Conservation (phyloP, 2,329 filamentous ascomycete species). For the Aspergillus ibericus region DNA sequence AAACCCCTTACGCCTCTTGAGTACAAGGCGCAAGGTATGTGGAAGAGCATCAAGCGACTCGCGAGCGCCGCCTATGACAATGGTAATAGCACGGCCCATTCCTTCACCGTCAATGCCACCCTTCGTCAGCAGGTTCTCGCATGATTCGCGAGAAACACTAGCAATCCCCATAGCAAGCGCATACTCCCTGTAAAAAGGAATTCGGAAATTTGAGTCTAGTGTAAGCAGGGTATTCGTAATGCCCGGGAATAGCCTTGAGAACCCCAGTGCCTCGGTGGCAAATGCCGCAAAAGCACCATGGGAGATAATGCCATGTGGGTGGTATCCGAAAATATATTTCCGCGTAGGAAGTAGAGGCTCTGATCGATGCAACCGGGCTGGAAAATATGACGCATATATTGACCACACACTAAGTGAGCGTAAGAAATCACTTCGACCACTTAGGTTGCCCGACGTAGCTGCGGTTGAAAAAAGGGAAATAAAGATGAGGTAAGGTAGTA, state of each 20-base stretch:
- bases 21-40: slow-evolving; percentile 71
- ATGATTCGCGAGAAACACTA: slow-evolving; percentile 88
- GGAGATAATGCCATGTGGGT: slow-evolving; percentile 95
- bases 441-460: slow-evolving; percentile 71
- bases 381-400: slow-evolving; percentile 90
- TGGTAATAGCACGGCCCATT: slow-evolving; percentile 93
- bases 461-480: slow-evolving; percentile 73
- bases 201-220: slow-evolving; percentile 91
- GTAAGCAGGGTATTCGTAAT: slow-evolving; percentile 94
- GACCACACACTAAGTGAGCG: slow-evolving; percentile 77
- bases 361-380: slow-evolving; percentile 82
- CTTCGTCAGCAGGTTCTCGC: slow-evolving; percentile 79
- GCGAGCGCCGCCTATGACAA: slow-evolving; percentile 88
- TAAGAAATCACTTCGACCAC: slow-evolving; percentile 71
- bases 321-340: slow-evolving; percentile 97
- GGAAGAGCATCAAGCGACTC: slow-evolving; percentile 90
- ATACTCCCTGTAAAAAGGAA: slow-evolving; percentile 93
- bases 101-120: slow-evolving; percentile 76
- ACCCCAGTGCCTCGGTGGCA: slow-evolving; percentile 84
- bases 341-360: slow-evolving; percentile 73
- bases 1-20: slow-evolving; percentile 85
- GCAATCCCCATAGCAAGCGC: slow-evolving; percentile 83
- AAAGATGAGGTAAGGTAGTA: slow-evolving; percentile 77
- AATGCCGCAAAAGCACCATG: slow-evolving; percentile 95
- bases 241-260: slow-evolving; percentile 82